These are phyloP conservation scores for Lepiota brunneoincarnata DNA, from an alignment of 768 basidiomycete genomes.

Conservation along the genomic window DNA sequence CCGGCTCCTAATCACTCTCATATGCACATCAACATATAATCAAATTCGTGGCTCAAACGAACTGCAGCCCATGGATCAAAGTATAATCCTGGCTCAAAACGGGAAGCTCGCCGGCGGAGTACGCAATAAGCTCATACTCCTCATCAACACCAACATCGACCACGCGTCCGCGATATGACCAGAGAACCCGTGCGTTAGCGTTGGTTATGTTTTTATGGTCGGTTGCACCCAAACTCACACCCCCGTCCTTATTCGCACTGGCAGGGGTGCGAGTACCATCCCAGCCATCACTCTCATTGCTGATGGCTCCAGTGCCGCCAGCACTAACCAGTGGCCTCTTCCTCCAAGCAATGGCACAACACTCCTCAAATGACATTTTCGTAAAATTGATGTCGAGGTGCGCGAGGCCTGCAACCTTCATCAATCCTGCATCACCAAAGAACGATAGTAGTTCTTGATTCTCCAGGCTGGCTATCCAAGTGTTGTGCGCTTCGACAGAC, in stretches of 20 bases:
- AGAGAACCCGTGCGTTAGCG: neutral
- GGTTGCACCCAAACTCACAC: neutral
- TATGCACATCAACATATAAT: neutral
- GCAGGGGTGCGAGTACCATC: neutral
- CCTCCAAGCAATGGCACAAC: constrained; percentile 2
- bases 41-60: neutral
- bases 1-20: too few species aligned
- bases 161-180: constrained; percentile 2
- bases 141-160: constrained; percentile 4
- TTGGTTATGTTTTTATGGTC: neutral
- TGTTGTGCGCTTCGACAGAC: constrained; percentile 35
- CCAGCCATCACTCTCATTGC: neutral
- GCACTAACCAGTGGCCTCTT: neutral
- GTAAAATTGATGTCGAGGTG: constrained; percentile 39
- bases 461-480: constrained; percentile 37
- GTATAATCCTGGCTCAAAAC: neutral
- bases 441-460: constrained; percentile 35
- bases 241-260: neutral
- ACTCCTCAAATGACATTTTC: constrained; percentile 17
- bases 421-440: constrained; percentile 21
- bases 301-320: neutral
- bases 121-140: constrained; percentile 6
- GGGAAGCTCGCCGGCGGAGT: constrained; percentile 4
- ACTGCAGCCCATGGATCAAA: neutral
- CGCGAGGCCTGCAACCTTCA: constrained; percentile 33